phyloP scores from a whole-genome alignment of 805 yeast genomes.

The Saccharomycopsis sp. region DNA sequence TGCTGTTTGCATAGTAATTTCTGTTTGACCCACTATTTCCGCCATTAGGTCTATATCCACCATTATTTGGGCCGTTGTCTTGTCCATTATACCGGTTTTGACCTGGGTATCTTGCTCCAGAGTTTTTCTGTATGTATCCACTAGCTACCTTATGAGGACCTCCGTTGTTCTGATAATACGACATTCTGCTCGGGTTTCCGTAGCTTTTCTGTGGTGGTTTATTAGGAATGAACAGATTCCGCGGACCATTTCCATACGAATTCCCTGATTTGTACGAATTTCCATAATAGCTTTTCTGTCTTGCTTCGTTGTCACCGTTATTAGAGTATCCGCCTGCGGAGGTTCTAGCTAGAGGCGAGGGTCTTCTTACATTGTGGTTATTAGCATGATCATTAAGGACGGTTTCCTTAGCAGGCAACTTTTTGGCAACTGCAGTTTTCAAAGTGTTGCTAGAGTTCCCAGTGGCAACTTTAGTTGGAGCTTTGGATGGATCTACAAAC shows the following conservation, averaged over 20 bases:
- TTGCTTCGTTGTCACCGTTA: background rate
- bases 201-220: background rate
- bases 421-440: background rate
- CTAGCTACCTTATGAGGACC: background rate
- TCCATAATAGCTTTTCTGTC: background rate
- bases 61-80: background rate
- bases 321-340: background rate
- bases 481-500: background rate
- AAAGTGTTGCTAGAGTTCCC: background rate
- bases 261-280: background rate
- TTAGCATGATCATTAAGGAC: background rate
- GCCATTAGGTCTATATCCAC: too few relatives aligned
- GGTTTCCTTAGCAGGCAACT: background rate
- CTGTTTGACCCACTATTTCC: background rate
- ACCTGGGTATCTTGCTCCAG: background rate
- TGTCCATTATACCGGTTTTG: background rate
- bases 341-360: too few relatives aligned
- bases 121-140: background rate
- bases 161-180: background rate
- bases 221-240: background rate
- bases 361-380: background rate
- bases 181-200: background rate
- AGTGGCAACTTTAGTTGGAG: background rate
- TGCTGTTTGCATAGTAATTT: background rate
- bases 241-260: background rate